Base-by-base conservation (phyloP, 2,329 filamentous ascomycete species). In the Exophiala bonariae region DNA sequence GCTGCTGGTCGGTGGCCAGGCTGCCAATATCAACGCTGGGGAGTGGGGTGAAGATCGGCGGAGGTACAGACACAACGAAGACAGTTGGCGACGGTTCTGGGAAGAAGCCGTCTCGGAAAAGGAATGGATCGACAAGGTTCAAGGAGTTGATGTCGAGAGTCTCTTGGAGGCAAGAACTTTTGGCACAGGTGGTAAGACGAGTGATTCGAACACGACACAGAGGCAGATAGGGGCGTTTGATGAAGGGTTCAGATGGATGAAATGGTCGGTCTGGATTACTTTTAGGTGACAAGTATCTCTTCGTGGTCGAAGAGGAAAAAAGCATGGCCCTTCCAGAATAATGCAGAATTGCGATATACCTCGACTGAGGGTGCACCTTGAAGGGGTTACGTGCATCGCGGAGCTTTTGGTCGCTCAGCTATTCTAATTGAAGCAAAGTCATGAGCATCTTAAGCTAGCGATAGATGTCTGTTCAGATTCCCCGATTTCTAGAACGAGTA, bases 31-130 rank as follows among this genome's bases (percentile, higher is more conserved):
- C 9, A 44, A 53, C 22, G 44, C 56, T 6, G 33, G 39, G 4
- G 51, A 60, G 39, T 52, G 48, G 14, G 43, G 45, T 14, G 41
- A 54, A 16, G 49, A 55, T 37, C 36, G 44, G 14, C 41, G 23
- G 13, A 49, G 49, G 10, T 58, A 56, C 42, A 42, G 52, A n/a
- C 57, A 59, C 57, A 69, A 77, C 50, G 65, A 70, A 26, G 59
- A 63, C 6, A 78, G 71, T 46, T 82, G 80, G 63, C 73, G 76
- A 55, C 58, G 58, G 28, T 63, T 82, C 18, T 82, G 79, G 79
- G 67, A 78, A 42, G 73, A 79, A 50, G 70, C 80, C 19, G 76
- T 76, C 7, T 52, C 49, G 23, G 59, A 73, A 42, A 39, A 52
- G 7, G 39, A 43, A 16, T 50, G 42, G 37, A 55, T 18, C 22